Conservation (phyloP, 2,329 filamentous ascomycete species). For the Epichloe elymi region DNA sequence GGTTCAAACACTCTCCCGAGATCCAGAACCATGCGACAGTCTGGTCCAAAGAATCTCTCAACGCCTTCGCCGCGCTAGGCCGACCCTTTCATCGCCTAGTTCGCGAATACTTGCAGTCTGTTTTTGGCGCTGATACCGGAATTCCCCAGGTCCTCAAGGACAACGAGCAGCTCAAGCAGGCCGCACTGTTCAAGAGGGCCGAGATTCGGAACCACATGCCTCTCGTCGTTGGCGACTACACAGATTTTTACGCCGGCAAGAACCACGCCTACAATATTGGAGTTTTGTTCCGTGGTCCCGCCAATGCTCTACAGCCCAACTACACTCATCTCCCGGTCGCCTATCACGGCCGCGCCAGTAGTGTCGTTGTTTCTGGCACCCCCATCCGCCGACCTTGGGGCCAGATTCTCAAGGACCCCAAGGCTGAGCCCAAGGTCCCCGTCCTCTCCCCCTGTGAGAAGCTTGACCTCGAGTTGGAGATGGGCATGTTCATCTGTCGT, state of each 20-base stretch:
- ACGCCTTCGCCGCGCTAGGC: slow-evolving; percentile 38
- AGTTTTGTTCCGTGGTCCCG: slow-evolving; percentile 57
- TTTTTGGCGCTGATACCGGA: slow-evolving; percentile 41
- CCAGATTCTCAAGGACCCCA: slow-evolving; percentile 46
- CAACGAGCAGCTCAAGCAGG: slow-evolving; percentile 18
- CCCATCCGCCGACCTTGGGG: slow-evolving; percentile 57
- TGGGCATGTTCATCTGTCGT: slow-evolving; percentile 61
- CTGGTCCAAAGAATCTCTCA: slow-evolving; percentile 18
- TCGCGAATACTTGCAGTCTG: slow-evolving; percentile 53
- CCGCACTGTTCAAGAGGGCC: slow-evolving; percentile 16
- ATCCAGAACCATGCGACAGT: slow-evolving; percentile 14
- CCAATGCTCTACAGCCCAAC: slow-evolving; percentile 66
- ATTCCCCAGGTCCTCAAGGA: slow-evolving; percentile 21
- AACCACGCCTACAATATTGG: slow-evolving; percentile 64
- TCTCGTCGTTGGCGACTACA: slow-evolving; percentile 69
- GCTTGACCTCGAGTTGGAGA: slow-evolving; percentile 67
- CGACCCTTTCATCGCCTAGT: slow-evolving; percentile 55
- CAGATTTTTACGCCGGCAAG: slow-evolving; percentile 70
- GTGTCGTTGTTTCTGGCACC: slow-evolving; percentile 62
- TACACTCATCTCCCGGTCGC: slow-evolving; percentile 71
- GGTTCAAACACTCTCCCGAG: slow-evolving; percentile 22
- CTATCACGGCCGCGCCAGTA: slow-evolving; percentile 69
- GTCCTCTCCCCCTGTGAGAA: slow-evolving; percentile 49
- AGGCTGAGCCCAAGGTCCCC: slow-evolving; percentile 37
- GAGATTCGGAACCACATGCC: slow-evolving; percentile 58